Evolutionary conservation across 139 green algal genomes (phyloP).

Genomic region (Coccomyxa sp.): DNA sequence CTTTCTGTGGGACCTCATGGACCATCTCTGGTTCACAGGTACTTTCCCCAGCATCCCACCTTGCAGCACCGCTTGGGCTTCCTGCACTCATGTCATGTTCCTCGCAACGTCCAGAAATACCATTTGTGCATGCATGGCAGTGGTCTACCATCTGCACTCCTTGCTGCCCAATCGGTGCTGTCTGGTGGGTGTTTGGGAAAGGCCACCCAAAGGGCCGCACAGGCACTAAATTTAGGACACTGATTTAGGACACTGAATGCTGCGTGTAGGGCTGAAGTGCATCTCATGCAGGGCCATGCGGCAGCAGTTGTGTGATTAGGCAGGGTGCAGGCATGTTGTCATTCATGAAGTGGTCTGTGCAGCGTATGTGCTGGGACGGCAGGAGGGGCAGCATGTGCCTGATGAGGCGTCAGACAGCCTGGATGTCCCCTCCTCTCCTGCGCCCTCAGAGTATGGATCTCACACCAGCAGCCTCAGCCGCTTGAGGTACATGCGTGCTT

Average conservation of each 20-base stretch:
- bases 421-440: neutral
- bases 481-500: neutral
- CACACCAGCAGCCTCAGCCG: neutral
- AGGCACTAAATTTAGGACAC: no score
- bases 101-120: no score
- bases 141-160: neutral
- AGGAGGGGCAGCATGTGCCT: no score
- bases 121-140: neutral
- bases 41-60: neutral
- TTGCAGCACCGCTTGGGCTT: neutral
- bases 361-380: neutral
- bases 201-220: no score
- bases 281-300: no score
- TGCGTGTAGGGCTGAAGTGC: no score
- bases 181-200: no score
- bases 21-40: neutral
- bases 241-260: no score
- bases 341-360: neutral
- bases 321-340: no score
- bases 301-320: no score
- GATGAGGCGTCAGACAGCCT: neutral
- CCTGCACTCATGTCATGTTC: neutral
- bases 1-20: neutral
- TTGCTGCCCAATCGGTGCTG: neutral
- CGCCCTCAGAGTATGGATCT: neutral